phyloP scores from a whole-genome alignment of 2,329 filamentous ascomycete species.

The Penicillium sp. region DNA sequence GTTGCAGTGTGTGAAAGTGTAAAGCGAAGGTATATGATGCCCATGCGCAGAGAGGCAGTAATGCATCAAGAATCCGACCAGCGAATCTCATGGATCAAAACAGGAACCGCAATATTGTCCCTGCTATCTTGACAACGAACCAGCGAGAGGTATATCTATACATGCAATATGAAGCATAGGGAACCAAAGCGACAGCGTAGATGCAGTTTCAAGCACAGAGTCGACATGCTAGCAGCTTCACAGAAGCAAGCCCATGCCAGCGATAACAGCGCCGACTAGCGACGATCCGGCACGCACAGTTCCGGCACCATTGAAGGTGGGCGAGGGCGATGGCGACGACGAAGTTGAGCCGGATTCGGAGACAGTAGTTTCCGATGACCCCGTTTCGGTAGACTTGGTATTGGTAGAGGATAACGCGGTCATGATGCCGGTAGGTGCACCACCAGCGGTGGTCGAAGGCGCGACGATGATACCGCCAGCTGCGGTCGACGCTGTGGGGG shows the following conservation, averaged over 20 bases:
- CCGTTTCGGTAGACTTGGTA: conserved; percentile 8
- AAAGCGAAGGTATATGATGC: conserved; percentile 1
- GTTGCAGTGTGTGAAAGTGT: neutral
- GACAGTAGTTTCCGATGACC: conserved; percentile 6
- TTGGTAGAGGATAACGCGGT: conserved; percentile 18
- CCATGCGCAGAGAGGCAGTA: conserved; percentile 2
- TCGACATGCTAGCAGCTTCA: neutral
- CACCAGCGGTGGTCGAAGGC: conserved; percentile 10
- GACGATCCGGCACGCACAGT: conserved; percentile 17
- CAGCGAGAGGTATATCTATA: conserved; percentile 1
- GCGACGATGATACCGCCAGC: conserved; percentile 24
- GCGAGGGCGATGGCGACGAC: conserved; percentile 13
- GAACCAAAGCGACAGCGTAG: neutral
- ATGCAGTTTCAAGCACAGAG: neutral
- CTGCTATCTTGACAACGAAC: neutral
- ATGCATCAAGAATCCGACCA: conserved; percentile 8
- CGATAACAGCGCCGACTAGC: conserved; percentile 19
- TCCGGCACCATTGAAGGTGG: conserved; percentile 18
- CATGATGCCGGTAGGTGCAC: conserved; percentile 18
- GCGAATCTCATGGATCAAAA: neutral
- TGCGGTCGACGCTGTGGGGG: conserved; percentile 13
- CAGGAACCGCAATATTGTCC: neutral
- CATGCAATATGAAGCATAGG: neutral
- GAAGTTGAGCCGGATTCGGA: conserved; percentile 1
- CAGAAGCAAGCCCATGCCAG: conserved; percentile 20